phyloP scores from a whole-genome alignment of 352 stramenopile species.

The Phytophthora tentaculata region DNA sequence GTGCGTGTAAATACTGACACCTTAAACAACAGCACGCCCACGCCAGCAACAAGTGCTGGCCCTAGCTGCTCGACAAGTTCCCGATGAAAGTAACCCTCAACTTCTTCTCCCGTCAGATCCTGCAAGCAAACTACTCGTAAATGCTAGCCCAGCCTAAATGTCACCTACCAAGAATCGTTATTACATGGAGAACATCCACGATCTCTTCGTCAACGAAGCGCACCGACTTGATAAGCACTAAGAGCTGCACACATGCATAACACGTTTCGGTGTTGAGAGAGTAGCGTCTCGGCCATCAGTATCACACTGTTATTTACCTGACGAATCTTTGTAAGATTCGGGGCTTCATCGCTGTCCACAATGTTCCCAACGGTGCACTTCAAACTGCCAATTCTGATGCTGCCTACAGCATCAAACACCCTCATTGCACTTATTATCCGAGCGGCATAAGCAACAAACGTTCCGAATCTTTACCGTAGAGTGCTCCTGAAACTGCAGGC shows the following conservation, averaged over 20 bases:
- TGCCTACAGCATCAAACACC: constrained; percentile 41
- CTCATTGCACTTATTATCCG: background rate
- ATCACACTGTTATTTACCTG: constrained; percentile 41
- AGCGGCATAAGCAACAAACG: background rate
- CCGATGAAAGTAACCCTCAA: constrained; percentile 85
- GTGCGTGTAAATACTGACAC: constrained; percentile 75
- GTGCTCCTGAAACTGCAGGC: constrained; percentile 44
- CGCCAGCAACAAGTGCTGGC: constrained; percentile 53
- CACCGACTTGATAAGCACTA: constrained; percentile 81
- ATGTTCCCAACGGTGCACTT: constrained; percentile 66
- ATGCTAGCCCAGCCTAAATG: background rate
- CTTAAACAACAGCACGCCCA: constrained; percentile 65
- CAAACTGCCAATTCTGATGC: constrained; percentile 68
- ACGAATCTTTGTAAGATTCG: constrained; percentile 60
- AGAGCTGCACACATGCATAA: constrained; percentile 41
- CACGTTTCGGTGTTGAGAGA: background rate
- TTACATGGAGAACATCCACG: constrained; percentile 74
- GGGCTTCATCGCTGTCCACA: constrained; percentile 64
- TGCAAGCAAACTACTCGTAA: constrained; percentile 22
- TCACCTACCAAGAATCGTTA: background rate
- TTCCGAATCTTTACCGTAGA: constrained; percentile 60
- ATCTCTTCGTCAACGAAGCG: constrained; percentile 88
- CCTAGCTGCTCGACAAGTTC: constrained; percentile 80
- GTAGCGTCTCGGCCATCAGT: background rate
- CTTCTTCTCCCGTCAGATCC: constrained; percentile 79